Base-by-base conservation (phyloP, 106 monocot genomes). In the Acanthochlamys bracteata region DNA sequence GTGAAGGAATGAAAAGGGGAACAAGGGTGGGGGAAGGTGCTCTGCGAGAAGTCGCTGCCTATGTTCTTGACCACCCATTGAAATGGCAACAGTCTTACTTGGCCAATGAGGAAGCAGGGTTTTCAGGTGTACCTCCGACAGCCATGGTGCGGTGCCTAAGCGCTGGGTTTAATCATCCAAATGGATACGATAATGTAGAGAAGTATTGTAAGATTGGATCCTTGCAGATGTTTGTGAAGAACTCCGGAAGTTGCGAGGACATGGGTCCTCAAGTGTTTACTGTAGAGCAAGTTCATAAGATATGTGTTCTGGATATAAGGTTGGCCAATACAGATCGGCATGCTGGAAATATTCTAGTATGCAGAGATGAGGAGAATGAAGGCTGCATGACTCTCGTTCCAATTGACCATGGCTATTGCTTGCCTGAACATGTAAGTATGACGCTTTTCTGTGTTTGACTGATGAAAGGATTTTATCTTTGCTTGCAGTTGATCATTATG, bases 21-120 rank as follows among this genome's bases (percentile, higher is more conserved):
- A 81, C 85, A 15, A 65, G 77, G 16, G 80, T 85, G 7, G 85
- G 85, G 41, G 80, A 85, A 27, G 80, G 85, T 53, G 85, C 85
- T 13, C 25, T 85, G 4, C 80, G 80, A 67, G 85, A 85, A 60
- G 85, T 85, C 33, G 80, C 85, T 4, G 80, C 85, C 7, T 85
- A 85, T 55, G 63, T 85, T 45, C 74, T 85, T 14, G 84, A 84
- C 42, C 80, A 80, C 71, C 84, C 79, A 7, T 21, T 62, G 8
- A 60, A 59, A 49, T 80, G 84, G 4, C 69, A n/a, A 7, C 78
- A 67, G 0, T 75, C 71, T 7, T 73, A 79, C 20, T 56, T 51
- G 1, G 24, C n/a, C 21, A 61, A 68, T 60, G 84, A 76, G 16
- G 23, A 51, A 33, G 33, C 33, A n/a, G 84, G 84, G 42, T 84